Percentiles rank a stretch among this genome's conserved stretches.
phyloP scores from a whole-genome alignment of 108 stramenopile species.

The Ochromonas danica region DNA sequence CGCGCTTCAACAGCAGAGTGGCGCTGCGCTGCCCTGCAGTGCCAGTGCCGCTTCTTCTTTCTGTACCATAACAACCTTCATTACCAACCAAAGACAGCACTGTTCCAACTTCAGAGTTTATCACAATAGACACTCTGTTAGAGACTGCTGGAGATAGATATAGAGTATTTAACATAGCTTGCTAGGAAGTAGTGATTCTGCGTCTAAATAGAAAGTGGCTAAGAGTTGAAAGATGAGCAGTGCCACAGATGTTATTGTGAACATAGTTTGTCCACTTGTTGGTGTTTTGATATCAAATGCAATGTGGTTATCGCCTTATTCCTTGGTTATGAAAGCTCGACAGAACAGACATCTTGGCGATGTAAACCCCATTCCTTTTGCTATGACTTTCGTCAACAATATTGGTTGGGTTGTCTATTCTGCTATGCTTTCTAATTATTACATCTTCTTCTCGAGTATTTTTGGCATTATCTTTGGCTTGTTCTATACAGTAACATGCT shows the following conservation, averaged over 20 bases:
- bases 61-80: too few species aligned
- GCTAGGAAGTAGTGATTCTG: too few species aligned
- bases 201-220: too few species aligned
- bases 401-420: conserved; percentile 6
- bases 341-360: background rate
- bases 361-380: conserved; percentile 32
- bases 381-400: conserved; percentile 24
- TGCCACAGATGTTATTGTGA: background rate
- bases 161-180: too few species aligned
- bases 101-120: too few species aligned
- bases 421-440: background rate
- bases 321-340: background rate
- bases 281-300: background rate
- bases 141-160: too few species aligned
- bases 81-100: too few species aligned
- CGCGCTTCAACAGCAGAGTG: too few species aligned
- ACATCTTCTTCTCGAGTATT: conserved; percentile 13
- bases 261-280: background rate
- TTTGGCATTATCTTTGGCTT: conserved; percentile 10
- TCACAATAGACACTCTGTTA: too few species aligned
- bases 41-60: too few species aligned
- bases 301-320: conserved; percentile 13
- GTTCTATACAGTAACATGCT: conserved; percentile 11
- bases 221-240: too few species aligned
- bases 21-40: too few species aligned